These are phyloP conservation scores for Teunomyces tritomae DNA, from an alignment of 805 yeast species.

Conservation along the genomic window DNA sequence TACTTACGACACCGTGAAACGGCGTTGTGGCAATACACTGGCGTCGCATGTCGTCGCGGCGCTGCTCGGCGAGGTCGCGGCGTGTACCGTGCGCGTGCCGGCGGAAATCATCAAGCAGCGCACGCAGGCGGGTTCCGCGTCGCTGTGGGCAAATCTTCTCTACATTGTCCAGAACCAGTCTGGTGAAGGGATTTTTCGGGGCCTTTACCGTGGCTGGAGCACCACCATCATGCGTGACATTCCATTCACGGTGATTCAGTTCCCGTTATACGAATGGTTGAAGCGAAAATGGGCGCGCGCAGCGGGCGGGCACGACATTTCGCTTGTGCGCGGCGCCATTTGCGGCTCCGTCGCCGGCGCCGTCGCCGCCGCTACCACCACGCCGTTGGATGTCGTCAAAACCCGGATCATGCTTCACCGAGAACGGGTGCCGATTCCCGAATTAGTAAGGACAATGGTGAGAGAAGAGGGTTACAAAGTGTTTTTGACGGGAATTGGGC, in stretches of 20 bases:
- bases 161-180: constrained; percentile 58
- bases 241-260: constrained; percentile 94
- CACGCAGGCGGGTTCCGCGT: constrained; percentile 60
- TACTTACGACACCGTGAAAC: constrained; percentile 78
- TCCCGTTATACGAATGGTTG: constrained; percentile 85
- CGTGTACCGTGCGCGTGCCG: constrained; percentile 93
- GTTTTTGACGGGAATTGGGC: constrained; percentile 85
- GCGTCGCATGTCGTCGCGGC: constrained; percentile 82
- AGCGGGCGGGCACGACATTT: constrained; percentile 31
- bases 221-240: constrained; percentile 93
- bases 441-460: constrained; percentile 52
- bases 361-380: constrained; percentile 75
- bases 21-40: constrained; percentile 3
- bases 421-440: constrained; percentile 42
- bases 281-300: constrained; percentile 57
- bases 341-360: constrained; percentile 86
- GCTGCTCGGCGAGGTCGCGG: constrained; percentile 86
- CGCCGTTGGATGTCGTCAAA: constrained; percentile 77
- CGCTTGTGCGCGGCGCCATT: constrained; percentile 75
- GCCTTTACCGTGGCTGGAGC: constrained; percentile 90
- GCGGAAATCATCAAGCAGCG: constrained; percentile 95
- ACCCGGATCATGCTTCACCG: constrained; percentile 81
- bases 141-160: constrained; percentile 70
- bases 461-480: constrained; percentile 71
- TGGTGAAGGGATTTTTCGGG: constrained; percentile 76